Evolutionary conservation across 306 rosid genomes (phyloP), one percentile per base, ranked within the genome.

Genomic region (Pachyrhizus erosus): DNA sequence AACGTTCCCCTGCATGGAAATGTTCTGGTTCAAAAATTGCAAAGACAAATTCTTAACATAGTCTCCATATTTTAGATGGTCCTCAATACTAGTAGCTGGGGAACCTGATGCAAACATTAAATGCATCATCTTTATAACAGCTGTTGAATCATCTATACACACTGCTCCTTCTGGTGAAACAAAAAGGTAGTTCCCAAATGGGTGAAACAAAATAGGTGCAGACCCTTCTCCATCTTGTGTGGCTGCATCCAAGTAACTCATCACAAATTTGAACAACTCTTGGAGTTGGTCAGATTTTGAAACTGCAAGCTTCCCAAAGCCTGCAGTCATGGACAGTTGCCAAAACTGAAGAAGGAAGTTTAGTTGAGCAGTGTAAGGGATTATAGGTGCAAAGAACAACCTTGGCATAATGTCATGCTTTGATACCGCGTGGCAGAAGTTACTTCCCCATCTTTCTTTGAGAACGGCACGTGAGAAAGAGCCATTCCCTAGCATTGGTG

Each of bases 371-470:
- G 83, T 79, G 87, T 74, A 24, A 7, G 69, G 75, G 3, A 78
- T 26, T 62, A 62, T 21, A 2, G 97, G 94, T 23, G 92, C 86
- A 79, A 89, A 85, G 76, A 90, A 86, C 2, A 91, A 84, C 66
- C 97, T 86, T 23, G 98, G 97, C 92, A 93, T 90, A 31, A 91
- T 86, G 81, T 93, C 98, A 51, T 90, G 90, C 68, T 81, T 89
- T 48, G 97, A 87, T 26, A 92, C 90, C 29, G 91, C 83, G 13
- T 93, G 94, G 15, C 91, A 89, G 62, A 93, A 91, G 45, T 88
- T 91, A n/a, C 89, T 90, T 20, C 87, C 90, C 98, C 97, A 93
- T 89, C 91, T 84, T 83, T 90, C 90, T 67, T 78, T 83, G 12
- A 88, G 91, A 77, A 93, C 84, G 78, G 94, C 92, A 39, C 74